Conservation (phyloP, 768 basidiomycete species). For the button mushroom (Agaricus bisporus) region DNA sequence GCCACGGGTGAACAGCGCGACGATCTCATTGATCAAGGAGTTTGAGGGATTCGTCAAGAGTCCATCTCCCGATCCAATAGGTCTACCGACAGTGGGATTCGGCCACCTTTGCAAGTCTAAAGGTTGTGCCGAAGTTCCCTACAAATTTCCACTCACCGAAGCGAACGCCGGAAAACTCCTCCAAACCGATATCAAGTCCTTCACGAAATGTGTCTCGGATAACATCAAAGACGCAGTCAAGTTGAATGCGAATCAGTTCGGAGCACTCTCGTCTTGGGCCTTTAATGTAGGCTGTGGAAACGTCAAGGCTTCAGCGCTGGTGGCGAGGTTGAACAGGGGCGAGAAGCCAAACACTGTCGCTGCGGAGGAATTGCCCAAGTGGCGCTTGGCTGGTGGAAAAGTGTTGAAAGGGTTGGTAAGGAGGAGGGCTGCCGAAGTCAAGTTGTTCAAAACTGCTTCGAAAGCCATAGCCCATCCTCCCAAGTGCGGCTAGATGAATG, state of each 20-base stretch:
- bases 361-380: slow-evolving; percentile 26
- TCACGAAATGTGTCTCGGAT: slow-evolving; percentile 19
- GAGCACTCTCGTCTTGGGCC: slow-evolving; percentile 24
- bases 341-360: slow-evolving; percentile 27
- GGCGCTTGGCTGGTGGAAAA: slow-evolving; percentile 22
- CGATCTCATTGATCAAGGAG: slow-evolving; percentile 21
- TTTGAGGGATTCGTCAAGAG: slow-evolving; percentile 27
- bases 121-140: slow-evolving; percentile 19
- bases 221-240: slow-evolving; percentile 17
- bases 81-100: slow-evolving; percentile 27
- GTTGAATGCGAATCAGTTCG: slow-evolving; percentile 28
- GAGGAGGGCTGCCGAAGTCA: slow-evolving; percentile 23
- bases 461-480: slow-evolving; percentile 21
- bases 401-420: slow-evolving; percentile 22
- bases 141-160: slow-evolving; percentile 25
- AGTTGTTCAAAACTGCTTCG: slow-evolving; percentile 25
- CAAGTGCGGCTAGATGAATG: neutral
- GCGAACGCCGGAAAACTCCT: slow-evolving; percentile 24
- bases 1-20: slow-evolving; percentile 20
- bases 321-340: slow-evolving; percentile 25
- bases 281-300: slow-evolving; percentile 27
- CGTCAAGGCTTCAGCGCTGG: slow-evolving; percentile 19
- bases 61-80: slow-evolving; percentile 27
- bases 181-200: slow-evolving; percentile 18
- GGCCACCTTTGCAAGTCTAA: slow-evolving; percentile 24